These are phyloP conservation scores for Francoa sonchifolia DNA, from an alignment of 441 rosid species.

Conservation along the genomic window DNA sequence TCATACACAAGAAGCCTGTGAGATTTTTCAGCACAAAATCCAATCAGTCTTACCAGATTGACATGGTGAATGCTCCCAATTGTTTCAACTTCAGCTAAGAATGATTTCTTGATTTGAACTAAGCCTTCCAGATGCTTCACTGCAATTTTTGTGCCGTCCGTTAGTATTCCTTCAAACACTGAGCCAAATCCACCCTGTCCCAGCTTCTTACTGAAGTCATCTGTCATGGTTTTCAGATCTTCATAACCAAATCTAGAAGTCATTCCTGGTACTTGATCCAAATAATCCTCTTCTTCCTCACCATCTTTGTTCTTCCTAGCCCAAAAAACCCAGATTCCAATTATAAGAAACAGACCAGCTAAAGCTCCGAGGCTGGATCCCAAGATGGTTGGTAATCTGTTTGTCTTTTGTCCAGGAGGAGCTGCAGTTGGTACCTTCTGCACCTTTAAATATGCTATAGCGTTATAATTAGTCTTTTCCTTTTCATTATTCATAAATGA, in stretches of 20 bases:
- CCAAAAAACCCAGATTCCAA: background rate
- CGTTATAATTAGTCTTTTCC: background rate
- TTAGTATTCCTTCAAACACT: slow-evolving; percentile 24
- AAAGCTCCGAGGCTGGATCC: slow-evolving; percentile 3
- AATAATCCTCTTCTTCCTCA: background rate
- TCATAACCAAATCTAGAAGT: slow-evolving; percentile 5
- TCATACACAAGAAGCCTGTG: slow-evolving; percentile 32
- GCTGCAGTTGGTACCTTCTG: slow-evolving; percentile 1
- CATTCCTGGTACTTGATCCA: slow-evolving; percentile 8
- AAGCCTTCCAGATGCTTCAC: slow-evolving; percentile 29
- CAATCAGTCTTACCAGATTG: slow-evolving; percentile 29
- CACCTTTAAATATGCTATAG: slow-evolving; percentile 3
- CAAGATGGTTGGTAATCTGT: background rate
- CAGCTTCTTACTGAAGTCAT: slow-evolving; percentile 5
- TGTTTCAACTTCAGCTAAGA: slow-evolving; percentile 25
- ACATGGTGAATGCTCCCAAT: slow-evolving; percentile 31
- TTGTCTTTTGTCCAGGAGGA: background rate
- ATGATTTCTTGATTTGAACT: slow-evolving; percentile 30
- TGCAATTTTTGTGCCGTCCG: slow-evolving; percentile 24
- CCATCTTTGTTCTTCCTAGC: background rate
- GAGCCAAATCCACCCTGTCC: slow-evolving; percentile 23
- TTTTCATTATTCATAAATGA: slow-evolving; percentile 6
- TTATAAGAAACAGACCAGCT: background rate
- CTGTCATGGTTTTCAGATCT: background rate
- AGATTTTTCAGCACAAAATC: slow-evolving; percentile 24